Percentiles rank a stretch among this genome's conserved stretches.
These are phyloP conservation scores for Malassezia restricta DNA, from an alignment of 1,284 basidiomycete genomes.

Conservation along the genomic window DNA sequence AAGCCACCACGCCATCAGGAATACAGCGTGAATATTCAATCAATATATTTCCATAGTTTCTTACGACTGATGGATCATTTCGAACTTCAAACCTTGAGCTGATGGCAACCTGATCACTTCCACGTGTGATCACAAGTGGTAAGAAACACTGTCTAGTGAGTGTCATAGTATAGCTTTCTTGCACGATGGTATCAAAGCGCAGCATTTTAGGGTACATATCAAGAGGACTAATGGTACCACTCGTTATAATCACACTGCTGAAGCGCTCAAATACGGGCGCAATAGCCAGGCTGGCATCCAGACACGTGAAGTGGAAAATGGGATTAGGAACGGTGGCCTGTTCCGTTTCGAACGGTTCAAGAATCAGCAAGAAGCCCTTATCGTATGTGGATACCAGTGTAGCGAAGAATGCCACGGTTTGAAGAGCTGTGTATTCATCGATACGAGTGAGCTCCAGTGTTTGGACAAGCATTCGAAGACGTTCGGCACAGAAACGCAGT, in stretches of 20 bases:
- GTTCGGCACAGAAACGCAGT: constrained; percentile 91
- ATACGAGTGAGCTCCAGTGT: constrained; percentile 80
- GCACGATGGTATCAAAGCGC: constrained; percentile 90
- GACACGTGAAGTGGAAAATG: constrained; percentile 93
- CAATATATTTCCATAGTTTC: constrained; percentile 95
- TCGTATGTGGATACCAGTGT: constrained; percentile 97
- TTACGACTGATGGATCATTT: constrained; percentile 95
- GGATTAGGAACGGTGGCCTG: constrained; percentile 97
- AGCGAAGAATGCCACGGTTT: constrained; percentile 91
- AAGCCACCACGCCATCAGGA: constrained; percentile 97
- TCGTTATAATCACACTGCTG: constrained; percentile 95
- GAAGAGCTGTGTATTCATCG: constrained; percentile 80
- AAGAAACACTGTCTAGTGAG: constrained; percentile 90
- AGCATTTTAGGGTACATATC: constrained; percentile 99
- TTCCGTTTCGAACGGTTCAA: constrained; percentile 98
- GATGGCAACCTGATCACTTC: constrained; percentile 95
- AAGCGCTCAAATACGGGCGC: constrained; percentile 97
- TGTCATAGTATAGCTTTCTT: constrained; percentile 97
- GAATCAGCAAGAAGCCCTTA: constrained; percentile 90
- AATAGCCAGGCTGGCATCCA: constrained; percentile 94
- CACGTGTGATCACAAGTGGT: constrained; percentile 93
- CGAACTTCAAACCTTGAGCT: constrained; percentile 98
- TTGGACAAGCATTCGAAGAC: constrained; percentile 80
- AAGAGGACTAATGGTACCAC: constrained; percentile 90
- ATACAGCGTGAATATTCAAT: constrained; percentile 96